Evolutionary conservation across 2,329 filamentous ascomycete genomes (phyloP).

Genomic region (Fusarium robinianum): DNA sequence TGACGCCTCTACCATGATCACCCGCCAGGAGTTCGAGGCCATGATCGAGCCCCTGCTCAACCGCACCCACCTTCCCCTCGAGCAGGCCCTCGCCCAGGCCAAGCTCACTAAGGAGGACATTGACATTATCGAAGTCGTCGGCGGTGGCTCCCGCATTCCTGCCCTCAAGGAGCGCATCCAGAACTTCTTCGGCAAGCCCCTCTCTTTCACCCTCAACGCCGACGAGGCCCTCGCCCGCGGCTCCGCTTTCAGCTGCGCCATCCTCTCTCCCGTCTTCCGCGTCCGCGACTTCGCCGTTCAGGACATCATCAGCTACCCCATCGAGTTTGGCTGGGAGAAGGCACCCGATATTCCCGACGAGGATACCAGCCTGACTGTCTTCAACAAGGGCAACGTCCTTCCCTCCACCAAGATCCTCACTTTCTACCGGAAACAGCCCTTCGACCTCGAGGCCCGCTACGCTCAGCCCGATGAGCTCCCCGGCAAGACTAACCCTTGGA

Average conservation of each 20-base stretch:
- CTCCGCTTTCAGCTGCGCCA: conserved; percentile 96
- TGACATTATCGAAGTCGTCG: conserved; percentile 89
- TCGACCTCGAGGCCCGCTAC: conserved; percentile 94
- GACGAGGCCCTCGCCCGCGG: conserved; percentile 96
- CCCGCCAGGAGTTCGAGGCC: conserved; percentile 90
- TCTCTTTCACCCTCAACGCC: conserved; percentile 97
- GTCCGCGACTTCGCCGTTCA: conserved; percentile 97
- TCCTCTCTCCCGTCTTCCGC: conserved; percentile 95
- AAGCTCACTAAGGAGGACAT: conserved; percentile 92
- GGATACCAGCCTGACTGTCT: conserved; percentile 95
- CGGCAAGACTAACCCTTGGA: conserved; percentile 91
- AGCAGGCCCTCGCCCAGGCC: conserved; percentile 92
- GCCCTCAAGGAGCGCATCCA: conserved; percentile 88
- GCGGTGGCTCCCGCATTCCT: conserved; percentile 92
- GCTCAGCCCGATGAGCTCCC: conserved; percentile 84
- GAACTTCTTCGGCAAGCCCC: conserved; percentile 86
- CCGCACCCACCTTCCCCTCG: conserved; percentile 73
- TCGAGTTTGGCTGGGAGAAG: conserved; percentile 99
- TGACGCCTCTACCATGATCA: conserved; percentile 86
- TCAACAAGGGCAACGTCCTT: conserved; percentile 95
- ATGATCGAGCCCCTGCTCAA: conserved; percentile 83
- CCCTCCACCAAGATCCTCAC: conserved; percentile 99
- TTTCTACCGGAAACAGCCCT: conserved; percentile 97
- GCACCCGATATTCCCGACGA: conserved; percentile 97
- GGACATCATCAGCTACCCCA: conserved; percentile 97